Base-by-base conservation (phyloP, 1,139 yeast species). In the Meyerozyma smithsonii region DNA sequence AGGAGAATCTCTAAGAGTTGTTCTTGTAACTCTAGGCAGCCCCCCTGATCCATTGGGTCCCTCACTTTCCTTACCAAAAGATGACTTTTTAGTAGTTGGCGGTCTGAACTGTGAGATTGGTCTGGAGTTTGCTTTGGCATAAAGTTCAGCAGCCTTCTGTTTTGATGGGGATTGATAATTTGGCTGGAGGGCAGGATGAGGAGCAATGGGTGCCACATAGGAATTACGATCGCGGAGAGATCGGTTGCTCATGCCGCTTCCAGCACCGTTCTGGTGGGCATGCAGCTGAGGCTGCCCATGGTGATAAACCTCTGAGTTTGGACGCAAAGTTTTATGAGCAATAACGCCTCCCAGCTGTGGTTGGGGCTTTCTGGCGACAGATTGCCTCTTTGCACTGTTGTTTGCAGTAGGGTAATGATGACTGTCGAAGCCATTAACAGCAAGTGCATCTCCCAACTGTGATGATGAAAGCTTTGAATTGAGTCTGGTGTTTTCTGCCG, bases 401-500 rank as follows among this genome's bases (percentile, higher is more conserved):
- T 36, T 35, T 6, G 39, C n/a, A n/a, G 42, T n/a, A 4, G 42
- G 39, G 28, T 38, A 36, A 15, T 38, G 44, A 25, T 39, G 36
- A 23, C 24, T 11, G 16, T 15, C 34, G 8, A 30, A 30, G 17
- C 42, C 36, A 16, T 21, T 37, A 8, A 36, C 26, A 4, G 35
- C 35, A 11, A 40, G 45, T 5, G 48, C 41, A 12, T 59, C 66
- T 20, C 45, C 48, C 46, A 67, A 56, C 37, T 64, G 65, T 4
- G 69, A 58, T 0, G 74, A 55, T 5, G 81, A 69, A 36, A 78
- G 56, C 55, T 78, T 75, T 1, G 89, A 83, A 57, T 84, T 84
- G 42, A 82, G 54, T 44, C 89, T 69, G 0, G 94, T 84, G 56
- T 84, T 84, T 54, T 84, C 89, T 1, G 90, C 89, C 0, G 94